A percentile compares a stretch with the other conserved stretches of the same genome.
Evolutionary conservation across 345 rosid species (phyloP).

Genomic region (Trapa bicornis): DNA sequence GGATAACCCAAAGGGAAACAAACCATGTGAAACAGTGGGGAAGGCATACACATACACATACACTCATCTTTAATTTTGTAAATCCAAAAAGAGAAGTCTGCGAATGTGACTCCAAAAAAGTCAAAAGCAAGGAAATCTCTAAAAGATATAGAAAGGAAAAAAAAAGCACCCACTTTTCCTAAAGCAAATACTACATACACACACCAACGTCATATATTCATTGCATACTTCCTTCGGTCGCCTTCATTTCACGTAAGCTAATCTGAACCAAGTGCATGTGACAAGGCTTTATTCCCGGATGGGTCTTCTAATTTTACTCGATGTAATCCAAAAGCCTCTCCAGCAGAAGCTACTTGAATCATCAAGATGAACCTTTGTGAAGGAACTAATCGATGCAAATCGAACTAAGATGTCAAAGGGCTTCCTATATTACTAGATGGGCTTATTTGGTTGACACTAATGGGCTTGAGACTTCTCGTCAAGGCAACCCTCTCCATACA

Average conservation of each 20-base stretch:
- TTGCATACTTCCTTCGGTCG: background rate
- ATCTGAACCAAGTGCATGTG: too few species aligned
- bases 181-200: background rate
- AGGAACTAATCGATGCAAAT: too few species aligned
- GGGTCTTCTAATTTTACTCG: too few species aligned
- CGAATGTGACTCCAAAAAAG: conserved; percentile 8
- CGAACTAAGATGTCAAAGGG: too few species aligned
- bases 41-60: background rate
- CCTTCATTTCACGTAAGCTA: conserved; percentile 4
- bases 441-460: too few species aligned
- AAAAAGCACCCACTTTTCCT: conserved; percentile 1
- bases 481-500: too few species aligned
- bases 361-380: too few species aligned
- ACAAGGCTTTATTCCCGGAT: too few species aligned
- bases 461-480: too few species aligned
- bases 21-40: conserved; percentile 18
- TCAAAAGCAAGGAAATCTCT: conserved; percentile 11
- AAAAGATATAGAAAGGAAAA: conserved; percentile 2
- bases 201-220: conserved; percentile 7
- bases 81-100: conserved; percentile 16
- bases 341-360: too few species aligned
- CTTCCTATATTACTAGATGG: too few species aligned
- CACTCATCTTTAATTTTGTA: conserved; percentile 9
- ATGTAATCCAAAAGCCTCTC: too few species aligned
- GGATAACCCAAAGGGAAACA: conserved; percentile 13